These are phyloP conservation scores for Poa annua DNA, from an alignment of 176 grass and related monocot species.

Conservation along the genomic window DNA sequence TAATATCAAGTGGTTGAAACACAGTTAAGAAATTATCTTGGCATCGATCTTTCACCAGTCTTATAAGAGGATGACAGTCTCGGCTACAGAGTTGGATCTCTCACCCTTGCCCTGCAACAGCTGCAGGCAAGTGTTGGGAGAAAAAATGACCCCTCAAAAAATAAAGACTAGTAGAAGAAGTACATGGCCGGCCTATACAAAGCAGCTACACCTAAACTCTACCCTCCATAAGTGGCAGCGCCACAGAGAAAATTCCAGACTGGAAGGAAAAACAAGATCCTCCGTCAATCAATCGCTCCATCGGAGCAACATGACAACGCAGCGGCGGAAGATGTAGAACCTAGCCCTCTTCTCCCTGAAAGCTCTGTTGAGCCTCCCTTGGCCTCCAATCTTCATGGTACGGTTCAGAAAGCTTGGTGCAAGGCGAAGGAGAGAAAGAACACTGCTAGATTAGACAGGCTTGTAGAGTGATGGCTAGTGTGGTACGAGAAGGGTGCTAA, in stretches of 20 bases:
- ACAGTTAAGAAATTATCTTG: not conserved
- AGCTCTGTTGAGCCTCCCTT: conserved; percentile 58
- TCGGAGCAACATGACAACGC: conserved; percentile 58
- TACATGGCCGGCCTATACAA: conserved; percentile 47
- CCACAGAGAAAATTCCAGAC: conserved; percentile 25
- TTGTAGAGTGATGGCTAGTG: conserved; percentile 26
- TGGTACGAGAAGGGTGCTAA: conserved; percentile 29
- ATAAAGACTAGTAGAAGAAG: conserved; percentile 17
- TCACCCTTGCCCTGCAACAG: conserved; percentile 20
- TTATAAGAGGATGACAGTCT: conserved; percentile 42
- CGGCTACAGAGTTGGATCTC: conserved; percentile 35
- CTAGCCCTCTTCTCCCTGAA: conserved; percentile 63
- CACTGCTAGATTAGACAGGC: not conserved
- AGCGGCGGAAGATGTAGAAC: conserved; percentile 65
- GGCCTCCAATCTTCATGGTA: conserved; percentile 59
- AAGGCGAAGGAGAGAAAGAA: conserved; percentile 25
- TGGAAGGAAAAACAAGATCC: conserved; percentile 29
- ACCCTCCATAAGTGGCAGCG: conserved; percentile 44
- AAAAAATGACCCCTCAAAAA: conserved; percentile 33
- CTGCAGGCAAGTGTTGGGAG: conserved; percentile 23
- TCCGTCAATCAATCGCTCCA: conserved; percentile 51
- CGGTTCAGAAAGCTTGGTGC: conserved; percentile 33
- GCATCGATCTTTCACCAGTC: conserved; percentile 34
- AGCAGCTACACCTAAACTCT: conserved; percentile 44
- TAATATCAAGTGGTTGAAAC: conserved; percentile 17